A percentile compares a stretch with the other conserved stretches of the same genome.
These are phyloP conservation scores for Durotheca rogersii DNA, from an alignment of 495 filamentous ascomycete species.

Conservation along the genomic window DNA sequence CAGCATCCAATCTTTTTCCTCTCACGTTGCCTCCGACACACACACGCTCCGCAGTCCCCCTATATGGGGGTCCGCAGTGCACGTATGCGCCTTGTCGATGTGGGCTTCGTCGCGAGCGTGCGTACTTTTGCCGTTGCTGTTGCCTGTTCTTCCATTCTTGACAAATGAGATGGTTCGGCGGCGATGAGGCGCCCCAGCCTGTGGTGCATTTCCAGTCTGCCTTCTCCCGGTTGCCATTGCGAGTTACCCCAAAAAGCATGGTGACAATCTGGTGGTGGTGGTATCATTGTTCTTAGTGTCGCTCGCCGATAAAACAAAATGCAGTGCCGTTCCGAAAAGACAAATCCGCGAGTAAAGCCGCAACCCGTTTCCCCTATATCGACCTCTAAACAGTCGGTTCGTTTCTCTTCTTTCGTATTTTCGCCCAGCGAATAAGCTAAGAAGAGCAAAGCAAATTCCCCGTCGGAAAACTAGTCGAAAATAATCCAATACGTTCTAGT, in stretches of 20 bases:
- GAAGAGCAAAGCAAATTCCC: conserved; percentile 19
- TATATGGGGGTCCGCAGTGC: too few relatives aligned
- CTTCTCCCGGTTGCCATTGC: conserved; percentile 30
- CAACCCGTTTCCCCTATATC: conserved; percentile 30
- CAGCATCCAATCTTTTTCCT: conserved; percentile 26
- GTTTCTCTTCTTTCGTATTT: conserved; percentile 25
- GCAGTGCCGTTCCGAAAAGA: conserved; percentile 32
- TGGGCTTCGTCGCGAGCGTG: conserved; percentile 7
- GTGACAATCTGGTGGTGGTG: conserved; percentile 25
- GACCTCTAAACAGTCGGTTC: conserved; percentile 18
- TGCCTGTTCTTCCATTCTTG: conserved; percentile 6
- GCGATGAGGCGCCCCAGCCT: conserved; percentile 40
- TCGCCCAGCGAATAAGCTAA: conserved; percentile 32
- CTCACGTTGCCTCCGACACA: conserved; percentile 9
- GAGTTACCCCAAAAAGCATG: conserved; percentile 15
- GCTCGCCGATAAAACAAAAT: conserved; percentile 31
- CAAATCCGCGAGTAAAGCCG: conserved; percentile 30
- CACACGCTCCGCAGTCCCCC: too few relatives aligned
- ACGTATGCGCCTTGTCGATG: too few relatives aligned
- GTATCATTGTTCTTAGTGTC: too few relatives aligned
- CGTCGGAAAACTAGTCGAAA: conserved; percentile 25
- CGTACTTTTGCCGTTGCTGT: conserved; percentile 19
- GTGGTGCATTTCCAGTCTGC: conserved; percentile 30
- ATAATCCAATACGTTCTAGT: conserved; percentile 34
- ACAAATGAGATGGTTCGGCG: conserved; percentile 35